Conservation (phyloP, 2,329 filamentous ascomycete species). For the Stagonosporopsis vannaccii region DNA sequence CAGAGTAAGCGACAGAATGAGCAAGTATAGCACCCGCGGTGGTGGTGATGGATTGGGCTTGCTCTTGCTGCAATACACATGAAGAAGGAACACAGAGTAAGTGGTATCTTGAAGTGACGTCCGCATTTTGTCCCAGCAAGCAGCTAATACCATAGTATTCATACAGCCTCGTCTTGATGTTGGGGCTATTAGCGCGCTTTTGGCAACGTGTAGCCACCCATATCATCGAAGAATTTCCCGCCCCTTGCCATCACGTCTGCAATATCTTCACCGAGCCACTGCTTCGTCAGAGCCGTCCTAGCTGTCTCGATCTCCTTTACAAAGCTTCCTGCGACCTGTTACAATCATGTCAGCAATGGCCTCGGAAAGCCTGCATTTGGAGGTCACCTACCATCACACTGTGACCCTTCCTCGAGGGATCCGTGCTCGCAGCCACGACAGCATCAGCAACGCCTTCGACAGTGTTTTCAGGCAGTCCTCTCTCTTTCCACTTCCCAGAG, state of each 20-base stretch:
- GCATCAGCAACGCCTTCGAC: constrained; percentile 53
- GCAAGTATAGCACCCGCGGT: too few relatives aligned
- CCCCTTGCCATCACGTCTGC: constrained; percentile 41
- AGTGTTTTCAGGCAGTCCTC: constrained; percentile 53
- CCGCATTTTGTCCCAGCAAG: background rate
- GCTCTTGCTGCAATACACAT: background rate
- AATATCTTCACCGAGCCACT: constrained; percentile 48
- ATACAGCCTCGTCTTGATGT: background rate
- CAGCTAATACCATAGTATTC: background rate
- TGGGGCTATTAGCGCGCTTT: constrained; percentile 25
- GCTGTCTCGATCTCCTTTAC: constrained; percentile 42
- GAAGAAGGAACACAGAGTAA: background rate
- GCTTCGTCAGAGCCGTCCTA: constrained; percentile 30
- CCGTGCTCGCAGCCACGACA: constrained; percentile 50
- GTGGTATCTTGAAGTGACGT: too few relatives aligned
- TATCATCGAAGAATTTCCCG: constrained; percentile 45
- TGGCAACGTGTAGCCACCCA: constrained; percentile 47
- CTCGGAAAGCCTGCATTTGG: background rate
- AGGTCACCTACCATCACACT: constrained; percentile 35
- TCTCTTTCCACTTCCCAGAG: constrained; percentile 47
- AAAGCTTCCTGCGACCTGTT: constrained; percentile 39
- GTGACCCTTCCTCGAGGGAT: constrained; percentile 40
- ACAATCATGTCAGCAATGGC: background rate
- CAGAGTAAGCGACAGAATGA: too few relatives aligned
- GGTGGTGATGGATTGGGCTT: too few relatives aligned